Evolutionary conservation across 1,284 basidiomycete genomes (phyloP).

Genomic region (Takashimella koratensis): DNA sequence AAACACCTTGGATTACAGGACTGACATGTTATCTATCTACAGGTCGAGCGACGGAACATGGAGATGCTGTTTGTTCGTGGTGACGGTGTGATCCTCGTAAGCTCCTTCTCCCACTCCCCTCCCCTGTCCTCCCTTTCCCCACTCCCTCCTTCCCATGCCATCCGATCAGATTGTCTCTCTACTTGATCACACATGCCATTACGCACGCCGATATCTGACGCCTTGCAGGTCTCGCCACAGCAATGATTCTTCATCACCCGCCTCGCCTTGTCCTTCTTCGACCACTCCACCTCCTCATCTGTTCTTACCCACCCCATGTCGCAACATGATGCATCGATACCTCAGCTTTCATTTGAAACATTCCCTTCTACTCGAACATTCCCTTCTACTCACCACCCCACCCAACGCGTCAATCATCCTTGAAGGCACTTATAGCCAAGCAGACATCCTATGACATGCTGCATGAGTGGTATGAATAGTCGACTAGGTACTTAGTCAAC

Average conservation of each 20-base stretch:
- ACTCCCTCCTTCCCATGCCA: not conserved
- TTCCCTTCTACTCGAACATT: no score
- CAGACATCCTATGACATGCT: no score
- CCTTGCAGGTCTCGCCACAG: not conserved
- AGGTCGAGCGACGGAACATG: constrained; percentile 91
- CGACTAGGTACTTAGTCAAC: no score
- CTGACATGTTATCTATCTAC: constrained; percentile 6
- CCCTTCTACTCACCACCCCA: no score
- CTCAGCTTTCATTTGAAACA: not conserved
- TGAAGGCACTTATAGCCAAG: no score
- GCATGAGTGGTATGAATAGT: no score
- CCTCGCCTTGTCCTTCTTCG: no score
- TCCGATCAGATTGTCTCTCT: not conserved
- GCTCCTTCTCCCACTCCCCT: constrained; percentile 34
- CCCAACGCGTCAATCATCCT: no score
- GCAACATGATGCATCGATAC: not conserved
- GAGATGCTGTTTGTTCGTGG: constrained; percentile 98
- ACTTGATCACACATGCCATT: not conserved
- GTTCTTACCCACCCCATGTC: not conserved
- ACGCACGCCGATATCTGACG: no score
- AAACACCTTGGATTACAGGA: not conserved
- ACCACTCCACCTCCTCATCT: not conserved
- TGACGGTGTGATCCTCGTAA: constrained; percentile 85
- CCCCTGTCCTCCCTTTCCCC: not conserved
- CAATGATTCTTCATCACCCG: not conserved